These are phyloP conservation scores for Alternaria triticina DNA, from an alignment of 2,329 filamentous ascomycete genomes.

Conservation along the genomic window DNA sequence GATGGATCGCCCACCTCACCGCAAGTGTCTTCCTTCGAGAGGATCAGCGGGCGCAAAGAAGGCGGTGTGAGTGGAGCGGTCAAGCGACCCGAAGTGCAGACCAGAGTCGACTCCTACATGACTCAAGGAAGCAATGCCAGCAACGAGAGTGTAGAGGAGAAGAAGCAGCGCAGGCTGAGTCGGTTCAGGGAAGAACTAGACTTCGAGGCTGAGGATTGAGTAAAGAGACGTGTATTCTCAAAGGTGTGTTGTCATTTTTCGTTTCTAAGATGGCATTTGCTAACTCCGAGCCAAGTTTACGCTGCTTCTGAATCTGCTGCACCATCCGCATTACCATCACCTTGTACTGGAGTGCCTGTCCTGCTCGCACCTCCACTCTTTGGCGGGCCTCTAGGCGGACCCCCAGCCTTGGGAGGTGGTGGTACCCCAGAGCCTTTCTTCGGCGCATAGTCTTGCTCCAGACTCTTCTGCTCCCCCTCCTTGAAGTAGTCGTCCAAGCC, in stretches of 20 bases:
- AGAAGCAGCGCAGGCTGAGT: slow-evolving; percentile 34
- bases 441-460: slow-evolving; percentile 49
- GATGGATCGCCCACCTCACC: slow-evolving; percentile 22
- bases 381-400: slow-evolving; percentile 43
- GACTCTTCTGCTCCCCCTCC: slow-evolving; percentile 54
- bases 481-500: slow-evolving; percentile 55
- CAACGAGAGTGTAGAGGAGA: slow-evolving; percentile 21
- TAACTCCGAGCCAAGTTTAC: slow-evolving; percentile 1
- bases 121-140: slow-evolving; percentile 20
- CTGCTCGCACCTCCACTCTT: slow-evolving; percentile 31
- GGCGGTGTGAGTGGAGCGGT: slow-evolving; percentile 11
- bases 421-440: slow-evolving; percentile 40
- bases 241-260: slow-evolving; percentile 15
- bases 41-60: slow-evolving; percentile 30
- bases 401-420: slow-evolving; percentile 47
- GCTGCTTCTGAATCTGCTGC: slow-evolving; percentile 11
- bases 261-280: not conserved
- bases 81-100: slow-evolving; percentile 20
- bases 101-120: slow-evolving; percentile 29
- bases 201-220: slow-evolving; percentile 18
- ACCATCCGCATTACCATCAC: slow-evolving; percentile 3
- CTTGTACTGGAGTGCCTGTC: slow-evolving; percentile 19
- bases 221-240: not conserved
- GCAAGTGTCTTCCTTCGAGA: slow-evolving; percentile 31
- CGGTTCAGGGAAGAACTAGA: slow-evolving; percentile 42